Percentiles rank a stretch among this genome's conserved stretches.
Evolutionary conservation across 495 filamentous ascomycete species (phyloP).

Genomic region (Hyaloscypha finlandica): DNA sequence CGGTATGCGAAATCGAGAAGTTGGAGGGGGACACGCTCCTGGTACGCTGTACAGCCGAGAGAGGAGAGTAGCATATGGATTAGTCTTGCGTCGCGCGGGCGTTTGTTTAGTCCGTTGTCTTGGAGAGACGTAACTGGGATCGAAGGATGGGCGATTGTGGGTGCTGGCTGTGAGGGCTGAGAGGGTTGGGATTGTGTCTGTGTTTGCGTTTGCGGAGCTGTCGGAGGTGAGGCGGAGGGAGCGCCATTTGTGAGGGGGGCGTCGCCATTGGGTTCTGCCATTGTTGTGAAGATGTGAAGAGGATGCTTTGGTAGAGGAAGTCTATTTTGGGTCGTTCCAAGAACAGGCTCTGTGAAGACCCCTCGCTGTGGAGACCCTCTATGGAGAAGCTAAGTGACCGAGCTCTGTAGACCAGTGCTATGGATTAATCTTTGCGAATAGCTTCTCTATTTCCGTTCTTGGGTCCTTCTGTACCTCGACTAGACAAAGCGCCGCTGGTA

Average conservation of each 20-base stretch:
- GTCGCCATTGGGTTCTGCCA: slow-evolving; percentile 41
- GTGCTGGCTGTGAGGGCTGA: slow-evolving; percentile 21
- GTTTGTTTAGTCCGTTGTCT: slow-evolving; percentile 65
- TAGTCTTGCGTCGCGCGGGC: slow-evolving; percentile 87
- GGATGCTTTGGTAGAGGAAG: too few species aligned
- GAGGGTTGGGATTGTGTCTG: too few species aligned
- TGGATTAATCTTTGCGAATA: too few species aligned
- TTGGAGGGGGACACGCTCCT: slow-evolving; percentile 90
- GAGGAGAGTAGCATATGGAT: slow-evolving; percentile 88
- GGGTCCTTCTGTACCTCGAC: too few species aligned
- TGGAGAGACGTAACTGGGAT: slow-evolving; percentile 51
- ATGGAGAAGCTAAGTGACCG: too few species aligned
- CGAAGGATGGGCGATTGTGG: slow-evolving; percentile 28
- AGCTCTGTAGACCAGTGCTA: too few species aligned
- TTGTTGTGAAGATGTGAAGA: slow-evolving; percentile 6
- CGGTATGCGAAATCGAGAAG: slow-evolving; percentile 98
- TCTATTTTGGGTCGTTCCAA: too few species aligned
- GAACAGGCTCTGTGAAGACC: too few species aligned
- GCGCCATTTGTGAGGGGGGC: slow-evolving; percentile 41
- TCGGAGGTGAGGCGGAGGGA: slow-evolving; percentile 21
- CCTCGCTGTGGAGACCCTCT: too few species aligned
- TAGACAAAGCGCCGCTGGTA: too few species aligned
- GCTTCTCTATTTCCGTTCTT: too few species aligned
- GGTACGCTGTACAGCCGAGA: slow-evolving; percentile 85
- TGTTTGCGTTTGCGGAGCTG: too few species aligned